Percentiles rank a stretch among this genome's conserved stretches.
Evolutionary conservation across 495 filamentous ascomycete species (phyloP).

Genomic region (Aspergillus bertholletiae): DNA sequence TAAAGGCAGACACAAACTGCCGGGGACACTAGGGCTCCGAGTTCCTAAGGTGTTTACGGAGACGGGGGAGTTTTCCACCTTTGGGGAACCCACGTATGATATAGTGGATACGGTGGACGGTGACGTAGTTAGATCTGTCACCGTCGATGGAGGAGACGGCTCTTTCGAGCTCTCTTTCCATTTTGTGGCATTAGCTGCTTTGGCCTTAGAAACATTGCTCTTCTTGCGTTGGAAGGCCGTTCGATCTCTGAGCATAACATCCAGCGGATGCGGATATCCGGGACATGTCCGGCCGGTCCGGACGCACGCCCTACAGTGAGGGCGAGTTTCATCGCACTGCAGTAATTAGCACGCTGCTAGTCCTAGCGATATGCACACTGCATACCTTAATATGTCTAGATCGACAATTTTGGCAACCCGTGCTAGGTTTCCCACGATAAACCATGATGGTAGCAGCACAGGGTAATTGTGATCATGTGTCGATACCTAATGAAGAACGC

Average conservation of each 20-base stretch:
- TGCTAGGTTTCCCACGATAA: constrained; percentile 69
- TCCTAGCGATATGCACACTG: neutral
- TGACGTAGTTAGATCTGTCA: neutral
- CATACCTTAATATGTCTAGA: constrained; percentile 58
- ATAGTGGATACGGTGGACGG: neutral
- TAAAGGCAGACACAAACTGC: constrained; percentile 21
- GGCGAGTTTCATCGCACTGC: constrained; percentile 50
- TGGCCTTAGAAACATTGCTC: constrained; percentile 8
- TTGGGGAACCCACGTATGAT: neutral
- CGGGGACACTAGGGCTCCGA: constrained; percentile 4
- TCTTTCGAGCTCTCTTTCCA: neutral
- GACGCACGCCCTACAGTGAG: constrained; percentile 46
- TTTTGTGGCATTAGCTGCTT: neutral
- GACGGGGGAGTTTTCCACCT: neutral
- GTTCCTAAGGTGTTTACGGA: neutral
- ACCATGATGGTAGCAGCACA: constrained; percentile 49
- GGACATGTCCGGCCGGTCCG: constrained; percentile 49
- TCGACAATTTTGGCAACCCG: constrained; percentile 65
- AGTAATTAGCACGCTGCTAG: neutral
- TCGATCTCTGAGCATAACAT: constrained; percentile 64
- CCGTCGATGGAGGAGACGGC: neutral
- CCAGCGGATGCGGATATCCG: constrained; percentile 66
- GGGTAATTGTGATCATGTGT: neutral
- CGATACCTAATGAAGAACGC: neutral
- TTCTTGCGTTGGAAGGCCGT: constrained; percentile 56